A percentile compares a stretch with the other conserved stretches of the same genome.
phyloP scores from a whole-genome alignment of 2,329 filamentous ascomycete genomes.

The Claviceps purpurea region DNA sequence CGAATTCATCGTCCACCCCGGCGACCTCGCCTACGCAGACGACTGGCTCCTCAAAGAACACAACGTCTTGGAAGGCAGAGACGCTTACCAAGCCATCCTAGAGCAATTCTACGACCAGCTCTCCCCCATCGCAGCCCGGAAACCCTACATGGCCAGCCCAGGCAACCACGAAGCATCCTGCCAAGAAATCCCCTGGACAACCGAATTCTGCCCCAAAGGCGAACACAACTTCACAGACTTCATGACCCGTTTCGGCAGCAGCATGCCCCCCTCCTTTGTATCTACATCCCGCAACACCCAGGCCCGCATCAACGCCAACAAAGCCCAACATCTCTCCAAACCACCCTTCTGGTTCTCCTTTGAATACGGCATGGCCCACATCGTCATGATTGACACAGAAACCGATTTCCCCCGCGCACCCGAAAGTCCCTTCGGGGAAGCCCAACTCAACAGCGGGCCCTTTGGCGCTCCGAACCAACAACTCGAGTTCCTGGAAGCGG shows the following conservation, averaged over 20 bases:
- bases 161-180: slow-evolving; percentile 47
- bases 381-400: slow-evolving; percentile 22
- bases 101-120: slow-evolving; percentile 36
- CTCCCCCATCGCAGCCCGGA: slow-evolving; percentile 33
- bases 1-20: slow-evolving; percentile 39
- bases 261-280: slow-evolving; percentile 36
- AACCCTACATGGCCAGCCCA: slow-evolving; percentile 30
- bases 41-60: slow-evolving; percentile 36
- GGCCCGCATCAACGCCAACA: slow-evolving; percentile 30
- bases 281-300: slow-evolving; percentile 31
- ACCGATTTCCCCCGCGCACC: slow-evolving; percentile 18
- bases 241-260: slow-evolving; percentile 38
- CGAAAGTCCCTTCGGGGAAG: slow-evolving; percentile 11
- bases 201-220: slow-evolving; percentile 31
- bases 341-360: slow-evolving; percentile 15
- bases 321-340: slow-evolving; percentile 23
- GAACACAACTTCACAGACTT: slow-evolving; percentile 50
- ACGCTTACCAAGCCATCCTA: slow-evolving; percentile 42
- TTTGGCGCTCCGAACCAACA: slow-evolving; percentile 37
- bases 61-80: slow-evolving; percentile 32
- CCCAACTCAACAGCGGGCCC: slow-evolving; percentile 30
- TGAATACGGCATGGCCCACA: slow-evolving; percentile 17
- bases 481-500: slow-evolving; percentile 38
- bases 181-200: slow-evolving; percentile 25
- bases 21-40: slow-evolving; percentile 45